Evolutionary conservation across 2,329 filamentous ascomycete species (phyloP), one percentile per base, ranked within the genome.

Genomic region (Epichloe aotearoae): DNA sequence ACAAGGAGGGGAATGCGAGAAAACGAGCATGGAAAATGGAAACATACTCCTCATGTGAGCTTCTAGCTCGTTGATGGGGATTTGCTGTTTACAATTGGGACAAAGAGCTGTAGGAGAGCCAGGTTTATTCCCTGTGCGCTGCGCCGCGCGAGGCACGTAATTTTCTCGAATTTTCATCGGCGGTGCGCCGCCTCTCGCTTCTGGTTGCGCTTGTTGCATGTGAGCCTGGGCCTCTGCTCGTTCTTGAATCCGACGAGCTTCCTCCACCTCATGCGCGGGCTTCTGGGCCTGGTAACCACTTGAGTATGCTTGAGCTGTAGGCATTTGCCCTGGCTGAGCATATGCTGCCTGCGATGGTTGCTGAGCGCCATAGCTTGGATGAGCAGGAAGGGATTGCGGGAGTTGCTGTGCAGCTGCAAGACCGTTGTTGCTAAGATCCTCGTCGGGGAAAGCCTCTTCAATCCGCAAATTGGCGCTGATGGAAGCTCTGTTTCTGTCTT

Each of bases 101-200:
- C 91, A 97, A 52, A 95, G 73, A 4, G 84, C 85, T 64, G 83
- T 86, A 56, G 81, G 75, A 41, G 73, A 73, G 49, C 75, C 77
- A 56, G 79, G 75, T 62, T 79, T 82, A 62, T 80, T 84, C 45
- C 83, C 82, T 30, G 80, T 76, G 62, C 83, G 79, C 51, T 84
- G 82, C 42, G 87, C 83, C 2, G 88, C 88, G 47, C 88, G 82
- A 0, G 91, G 90, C 17, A 95, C 85, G 64, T 96, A 95, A 67
- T 95, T 91, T 64, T 87, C 86, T 63, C 88, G 85, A 64, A 97
- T 96, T 66, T 90, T 91, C 81, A 95, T 90, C 0, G 84, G 79
- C 34, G 74, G 76, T 42, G 77, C 73, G 46, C 77, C 77, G 37
- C 80, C 80, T 61, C 83, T 83, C 7, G 86, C 83, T 52, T 88